Conservation (phyloP, 192 early-diverging fungal genomes). For the Fimicolochytrium jonesii region DNA sequence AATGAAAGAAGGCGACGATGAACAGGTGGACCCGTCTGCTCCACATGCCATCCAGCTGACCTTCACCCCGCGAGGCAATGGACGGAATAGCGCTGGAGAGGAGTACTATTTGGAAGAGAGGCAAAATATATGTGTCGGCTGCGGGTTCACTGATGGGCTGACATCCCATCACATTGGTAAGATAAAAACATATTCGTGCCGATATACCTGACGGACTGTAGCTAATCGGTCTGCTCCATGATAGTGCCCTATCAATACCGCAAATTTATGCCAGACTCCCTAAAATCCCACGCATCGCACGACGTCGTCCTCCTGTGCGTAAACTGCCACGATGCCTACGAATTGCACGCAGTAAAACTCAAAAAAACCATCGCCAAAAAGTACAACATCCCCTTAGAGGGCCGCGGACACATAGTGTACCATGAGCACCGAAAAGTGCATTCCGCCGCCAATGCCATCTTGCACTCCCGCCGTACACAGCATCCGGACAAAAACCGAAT, state of each 20-base stretch:
- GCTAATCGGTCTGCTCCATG: neutral
- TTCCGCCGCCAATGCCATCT: conserved; percentile 11
- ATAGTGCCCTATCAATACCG: conserved; percentile 18
- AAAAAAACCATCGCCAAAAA: neutral
- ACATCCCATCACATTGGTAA: conserved; percentile 17
- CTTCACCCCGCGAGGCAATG: conserved; percentile 17
- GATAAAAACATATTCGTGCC: neutral
- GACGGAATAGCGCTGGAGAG: neutral
- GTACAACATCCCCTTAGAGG: conserved; percentile 10
- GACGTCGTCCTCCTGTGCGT: conserved; percentile 22
- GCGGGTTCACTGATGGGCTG: neutral
- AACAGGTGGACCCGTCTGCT: neutral
- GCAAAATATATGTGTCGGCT: conserved; percentile 16
- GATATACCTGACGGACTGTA: neutral
- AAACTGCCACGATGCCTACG: conserved; percentile 15
- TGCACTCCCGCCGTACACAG: neutral
- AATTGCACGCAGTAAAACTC: neutral
- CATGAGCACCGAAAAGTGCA: conserved; percentile 3
- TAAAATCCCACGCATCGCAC: conserved; percentile 16
- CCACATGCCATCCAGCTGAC: conserved; percentile 8
- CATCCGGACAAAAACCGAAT: neutral
- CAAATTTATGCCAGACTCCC: conserved; percentile 3
- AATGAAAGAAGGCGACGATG: neutral
- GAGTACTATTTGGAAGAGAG: conserved; percentile 21
- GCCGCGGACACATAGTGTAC: conserved; percentile 1